Evolutionary conservation across 1,139 yeast species (phyloP), one percentile per base, ranked within the genome.

Genomic region (Candida labiduridarum): DNA sequence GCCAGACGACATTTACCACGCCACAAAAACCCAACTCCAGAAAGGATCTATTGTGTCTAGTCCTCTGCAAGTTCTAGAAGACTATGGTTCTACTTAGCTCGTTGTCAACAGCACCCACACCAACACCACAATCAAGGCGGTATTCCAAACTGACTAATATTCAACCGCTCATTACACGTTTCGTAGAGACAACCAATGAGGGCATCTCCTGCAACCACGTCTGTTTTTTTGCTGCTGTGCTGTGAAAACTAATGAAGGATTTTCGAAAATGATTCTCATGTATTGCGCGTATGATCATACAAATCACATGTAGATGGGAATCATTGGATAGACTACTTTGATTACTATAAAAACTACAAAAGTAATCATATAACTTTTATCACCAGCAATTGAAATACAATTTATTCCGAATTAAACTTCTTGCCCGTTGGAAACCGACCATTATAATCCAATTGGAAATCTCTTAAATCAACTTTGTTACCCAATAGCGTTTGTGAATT

Each of bases 401-500:
- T 12, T 11, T 39, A 41, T 30, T 30, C 9, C 9, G 14, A 19
- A 4, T n/a, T 33, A 19, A 42, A 31, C 31, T 33, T 41, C 1
- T 14, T n/a, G 10, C 47, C 52, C 16, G 52, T 49, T 9, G 52
- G 52, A 25, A 49, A 49, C 8, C 50, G 41, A 16, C 35, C 48
- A 12, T 36, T n/a, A 14, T 31, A 35, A 25, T 19, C 33, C 39
- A 29, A 38, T 27, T 33, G 35, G 12, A 35, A 44, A 44, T 44
- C 46, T 35, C 46, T 25, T 18, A 27, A 7, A n/a, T 44, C 44
- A 19, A 44, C 35, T 45, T 45, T 45, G n/a, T 22, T 39, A 29
- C 52, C 48, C 29, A 40, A 40, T 15, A 49, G 38, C 1, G 47
- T 33, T 25, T 14, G 31, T n/a, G 50, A 47, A 27, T 49, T 49